Evolutionary conservation across 495 filamentous ascomycete species (phyloP).

Genomic region (Xanthoparmelia taractica): DNA sequence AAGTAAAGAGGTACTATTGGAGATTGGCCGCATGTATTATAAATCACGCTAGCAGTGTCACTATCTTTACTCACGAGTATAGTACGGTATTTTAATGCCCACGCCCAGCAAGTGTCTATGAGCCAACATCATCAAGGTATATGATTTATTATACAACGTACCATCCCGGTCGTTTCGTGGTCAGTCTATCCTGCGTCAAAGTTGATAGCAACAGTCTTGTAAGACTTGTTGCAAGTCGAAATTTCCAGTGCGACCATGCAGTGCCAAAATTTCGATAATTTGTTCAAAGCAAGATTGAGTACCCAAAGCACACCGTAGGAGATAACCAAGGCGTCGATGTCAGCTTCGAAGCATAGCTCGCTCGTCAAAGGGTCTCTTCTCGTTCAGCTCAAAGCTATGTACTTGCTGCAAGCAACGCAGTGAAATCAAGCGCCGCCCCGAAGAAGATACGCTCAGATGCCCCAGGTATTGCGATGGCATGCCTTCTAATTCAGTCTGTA

Average conservation of each 20-base stretch:
- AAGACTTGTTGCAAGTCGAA: constrained; percentile 49
- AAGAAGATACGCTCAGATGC: constrained; percentile 17
- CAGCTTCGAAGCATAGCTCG: neutral
- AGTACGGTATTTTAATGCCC: neutral
- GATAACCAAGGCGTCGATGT: neutral
- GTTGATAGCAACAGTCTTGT: constrained; percentile 44
- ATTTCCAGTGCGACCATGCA: constrained; percentile 42
- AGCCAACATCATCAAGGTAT: too few relatives aligned
- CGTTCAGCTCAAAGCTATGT: neutral
- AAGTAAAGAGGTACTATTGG: neutral
- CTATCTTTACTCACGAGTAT: neutral
- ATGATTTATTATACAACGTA: neutral
- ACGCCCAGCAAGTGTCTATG: too few relatives aligned
- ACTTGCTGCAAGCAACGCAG: neutral
- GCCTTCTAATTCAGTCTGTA: constrained; percentile 31
- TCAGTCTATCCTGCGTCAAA: constrained; percentile 31
- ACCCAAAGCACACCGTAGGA: constrained; percentile 19
- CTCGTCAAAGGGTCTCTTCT: neutral
- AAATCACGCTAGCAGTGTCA: neutral
- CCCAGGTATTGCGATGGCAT: constrained; percentile 33
- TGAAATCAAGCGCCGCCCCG: neutral
- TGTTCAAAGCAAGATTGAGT: constrained; percentile 30
- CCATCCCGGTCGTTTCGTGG: neutral
- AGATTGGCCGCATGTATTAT: neutral
- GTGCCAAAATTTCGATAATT: constrained; percentile 36